phyloP scores from a whole-genome alignment of 2,329 filamentous ascomycete genomes.

The Fusarium albosuccineum region DNA sequence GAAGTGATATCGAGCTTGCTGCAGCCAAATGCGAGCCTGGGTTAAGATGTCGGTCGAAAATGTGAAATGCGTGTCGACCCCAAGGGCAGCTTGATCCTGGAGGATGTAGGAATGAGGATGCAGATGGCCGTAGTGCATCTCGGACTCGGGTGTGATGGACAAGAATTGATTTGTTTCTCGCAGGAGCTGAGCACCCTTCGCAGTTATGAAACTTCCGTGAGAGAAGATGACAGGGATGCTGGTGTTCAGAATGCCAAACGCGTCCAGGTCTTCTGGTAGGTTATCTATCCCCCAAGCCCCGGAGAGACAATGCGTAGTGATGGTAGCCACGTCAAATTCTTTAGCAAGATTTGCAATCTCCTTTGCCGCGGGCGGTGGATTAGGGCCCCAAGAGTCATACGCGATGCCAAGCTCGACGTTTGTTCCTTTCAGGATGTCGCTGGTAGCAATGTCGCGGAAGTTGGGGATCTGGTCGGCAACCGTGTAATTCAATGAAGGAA shows the following conservation, averaged over 20 bases:
- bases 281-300: slow-evolving; percentile 57
- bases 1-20: slow-evolving; percentile 56
- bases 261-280: slow-evolving; percentile 54
- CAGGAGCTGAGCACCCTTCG: slow-evolving; percentile 56
- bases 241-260: slow-evolving; percentile 56
- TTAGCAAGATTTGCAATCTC: slow-evolving; percentile 51
- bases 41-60: slow-evolving; percentile 64
- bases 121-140: slow-evolving; percentile 69
- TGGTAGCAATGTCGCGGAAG: slow-evolving; percentile 54
- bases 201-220: slow-evolving; percentile 61
- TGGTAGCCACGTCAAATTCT: slow-evolving; percentile 56
- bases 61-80: slow-evolving; percentile 67
- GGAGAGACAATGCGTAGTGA: slow-evolving; percentile 60
- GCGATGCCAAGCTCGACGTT: slow-evolving; percentile 56
- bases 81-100: slow-evolving; percentile 65
- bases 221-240: slow-evolving; percentile 65
- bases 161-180: slow-evolving; percentile 65
- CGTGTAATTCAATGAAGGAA: slow-evolving; percentile 47
- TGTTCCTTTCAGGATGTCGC: slow-evolving; percentile 42
- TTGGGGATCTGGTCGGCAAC: slow-evolving; percentile 54
- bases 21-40: slow-evolving; percentile 68
- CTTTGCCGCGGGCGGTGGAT: slow-evolving; percentile 45
- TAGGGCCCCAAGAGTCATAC: slow-evolving; percentile 55
- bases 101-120: slow-evolving; percentile 59
- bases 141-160: slow-evolving; percentile 70